Evolutionary conservation across 345 rosid genomes (phyloP).

Genomic region (Gossypium herbaceum): DNA sequence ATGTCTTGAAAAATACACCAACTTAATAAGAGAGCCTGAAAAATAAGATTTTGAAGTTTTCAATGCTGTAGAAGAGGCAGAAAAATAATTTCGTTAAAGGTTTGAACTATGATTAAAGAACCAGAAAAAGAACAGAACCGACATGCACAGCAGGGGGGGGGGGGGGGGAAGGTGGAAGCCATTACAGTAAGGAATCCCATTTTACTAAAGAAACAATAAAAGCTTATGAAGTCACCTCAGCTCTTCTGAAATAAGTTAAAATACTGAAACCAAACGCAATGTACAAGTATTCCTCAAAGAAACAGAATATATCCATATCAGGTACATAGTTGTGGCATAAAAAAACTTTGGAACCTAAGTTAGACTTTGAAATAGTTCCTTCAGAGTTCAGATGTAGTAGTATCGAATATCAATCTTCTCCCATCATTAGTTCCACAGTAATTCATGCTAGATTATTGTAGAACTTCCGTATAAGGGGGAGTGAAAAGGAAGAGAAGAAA

Average conservation of each 20-base stretch:
- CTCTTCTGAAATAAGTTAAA: neutral
- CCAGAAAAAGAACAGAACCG: neutral
- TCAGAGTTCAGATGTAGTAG: neutral
- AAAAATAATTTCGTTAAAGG: neutral
- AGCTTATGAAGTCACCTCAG: too few relatives aligned
- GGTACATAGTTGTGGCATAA: neutral
- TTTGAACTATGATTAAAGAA: neutral
- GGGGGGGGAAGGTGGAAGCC: neutral
- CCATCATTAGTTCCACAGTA: neutral
- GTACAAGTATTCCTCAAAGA: neutral
- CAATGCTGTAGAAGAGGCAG: neutral
- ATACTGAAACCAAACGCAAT: neutral
- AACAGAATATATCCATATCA: neutral
- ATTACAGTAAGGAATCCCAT: neutral
- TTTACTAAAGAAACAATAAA: neutral
- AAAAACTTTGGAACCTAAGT: neutral
- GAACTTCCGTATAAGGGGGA: neutral
- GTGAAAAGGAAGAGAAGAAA: too few relatives aligned
- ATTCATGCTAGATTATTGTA: neutral
- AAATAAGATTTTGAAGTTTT: conserved; percentile 14
- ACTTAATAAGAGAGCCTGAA: conserved; percentile 93
- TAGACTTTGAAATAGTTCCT: conserved; percentile 25
- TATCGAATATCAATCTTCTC: neutral
- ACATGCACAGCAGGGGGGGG: neutral
- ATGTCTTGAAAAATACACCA: conserved; percentile 94